Evolutionary conservation across 2,329 filamentous ascomycete species (phyloP).

Genomic region (Aspergillus sp.): DNA sequence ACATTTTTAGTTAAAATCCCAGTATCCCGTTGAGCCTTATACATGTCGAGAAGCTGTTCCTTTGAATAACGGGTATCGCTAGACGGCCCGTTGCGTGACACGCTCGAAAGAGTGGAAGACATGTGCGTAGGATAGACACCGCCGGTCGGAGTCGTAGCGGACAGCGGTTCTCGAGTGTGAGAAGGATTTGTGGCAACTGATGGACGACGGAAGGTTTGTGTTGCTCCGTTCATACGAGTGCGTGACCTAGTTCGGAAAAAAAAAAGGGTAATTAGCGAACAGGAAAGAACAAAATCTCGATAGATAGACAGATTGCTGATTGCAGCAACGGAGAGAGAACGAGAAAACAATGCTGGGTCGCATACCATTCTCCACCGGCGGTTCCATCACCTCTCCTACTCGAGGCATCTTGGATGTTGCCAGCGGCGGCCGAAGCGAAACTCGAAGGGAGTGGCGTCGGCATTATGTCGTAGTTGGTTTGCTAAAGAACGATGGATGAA

Average conservation of each 20-base stretch:
- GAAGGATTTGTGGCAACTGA: conserved; percentile 59
- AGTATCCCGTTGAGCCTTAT: conserved; percentile 57
- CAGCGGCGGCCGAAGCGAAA: conserved; percentile 80
- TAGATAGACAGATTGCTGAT: conserved; percentile 7
- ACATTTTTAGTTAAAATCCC: conserved; percentile 60
- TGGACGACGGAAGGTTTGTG: conserved; percentile 65
- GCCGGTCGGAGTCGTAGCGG: conserved; percentile 42
- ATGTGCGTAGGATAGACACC: conserved; percentile 62
- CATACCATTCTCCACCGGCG: conserved; percentile 72
- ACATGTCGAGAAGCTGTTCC: conserved; percentile 76
- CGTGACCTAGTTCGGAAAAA: conserved; percentile 51
- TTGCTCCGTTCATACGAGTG: conserved; percentile 62
- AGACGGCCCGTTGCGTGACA: conserved; percentile 55
- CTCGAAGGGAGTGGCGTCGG: conserved; percentile 76
- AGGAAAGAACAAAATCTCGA: background rate
- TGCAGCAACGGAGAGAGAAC: background rate
- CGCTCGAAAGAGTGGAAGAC: conserved; percentile 49
- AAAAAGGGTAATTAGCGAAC: conserved; percentile 1
- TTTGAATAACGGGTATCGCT: conserved; percentile 68
- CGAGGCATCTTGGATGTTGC: conserved; percentile 66
- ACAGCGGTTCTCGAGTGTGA: conserved; percentile 44
- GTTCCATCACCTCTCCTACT: conserved; percentile 59
- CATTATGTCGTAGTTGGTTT: conserved; percentile 47
- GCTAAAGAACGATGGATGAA: conserved; percentile 18
- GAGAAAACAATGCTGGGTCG: conserved; percentile 10